These are phyloP conservation scores for Cylindrotheca fusiformis DNA, from an alignment of 108 stramenopile species.

Conservation along the genomic window DNA sequence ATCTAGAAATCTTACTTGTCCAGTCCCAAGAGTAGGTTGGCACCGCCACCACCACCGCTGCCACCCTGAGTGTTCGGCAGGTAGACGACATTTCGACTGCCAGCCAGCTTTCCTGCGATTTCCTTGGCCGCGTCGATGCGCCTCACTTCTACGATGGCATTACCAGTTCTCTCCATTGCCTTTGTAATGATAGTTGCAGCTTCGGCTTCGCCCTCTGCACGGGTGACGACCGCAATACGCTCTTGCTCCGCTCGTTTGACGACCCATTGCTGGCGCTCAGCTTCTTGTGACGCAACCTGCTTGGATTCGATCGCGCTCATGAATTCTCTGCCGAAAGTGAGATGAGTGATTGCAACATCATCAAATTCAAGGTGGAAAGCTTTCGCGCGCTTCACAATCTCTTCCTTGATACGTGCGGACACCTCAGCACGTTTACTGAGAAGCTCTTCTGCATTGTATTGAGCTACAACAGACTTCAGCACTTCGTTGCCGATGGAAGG, in stretches of 20 bases:
- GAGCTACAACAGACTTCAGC: constrained; percentile 97
- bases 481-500: constrained; percentile 99
- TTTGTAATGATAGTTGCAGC: constrained; percentile 95
- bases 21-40: constrained; percentile 46
- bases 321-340: constrained; percentile 98
- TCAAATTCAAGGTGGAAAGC: constrained; percentile 97
- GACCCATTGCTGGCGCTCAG: constrained; percentile 97
- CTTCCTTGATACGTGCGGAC: constrained; percentile 87
- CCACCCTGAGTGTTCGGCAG: constrained; percentile 78
- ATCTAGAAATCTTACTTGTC: constrained; percentile 35
- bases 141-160: constrained; percentile 97
- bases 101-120: constrained; percentile 93
- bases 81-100: constrained; percentile 94
- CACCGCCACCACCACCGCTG: constrained; percentile 37
- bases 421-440: constrained; percentile 97
- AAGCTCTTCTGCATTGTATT: constrained; percentile 99
- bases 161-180: constrained; percentile 95
- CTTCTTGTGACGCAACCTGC: constrained; percentile 99
- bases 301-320: constrained; percentile 99
- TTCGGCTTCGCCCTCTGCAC: constrained; percentile 99
- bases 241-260: constrained; percentile 97
- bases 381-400: constrained; percentile 90
- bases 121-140: constrained; percentile 99
- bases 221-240: constrained; percentile 93
- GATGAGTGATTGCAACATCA: constrained; percentile 99